Base-by-base conservation (phyloP, 805 yeast genomes). In the Wickerhamiella australiensis region DNA sequence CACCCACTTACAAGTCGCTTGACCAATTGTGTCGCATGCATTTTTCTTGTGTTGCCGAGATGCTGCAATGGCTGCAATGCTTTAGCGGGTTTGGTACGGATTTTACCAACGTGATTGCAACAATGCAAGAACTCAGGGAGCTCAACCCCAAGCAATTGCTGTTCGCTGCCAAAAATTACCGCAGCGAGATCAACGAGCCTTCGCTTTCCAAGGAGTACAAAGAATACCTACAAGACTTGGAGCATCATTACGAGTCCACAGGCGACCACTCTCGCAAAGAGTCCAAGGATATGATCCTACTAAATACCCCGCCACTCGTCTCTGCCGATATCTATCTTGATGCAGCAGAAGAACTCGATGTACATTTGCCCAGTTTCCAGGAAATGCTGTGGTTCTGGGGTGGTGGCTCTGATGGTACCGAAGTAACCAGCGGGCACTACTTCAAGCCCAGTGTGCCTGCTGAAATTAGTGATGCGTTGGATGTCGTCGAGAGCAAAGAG, bases 31-130 rank as follows among this genome's bases (percentile, higher is more conserved):
- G 92, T 0, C 77, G 76, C 36, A 66, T 68, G 20, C 86, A 84
- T 55, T 68, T 88, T 47, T 76, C 75, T 52, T 87, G 95, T 0
- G 70, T 83, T 0, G 75, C 82, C 47, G 88, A 90, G 63, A 65
- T 90, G 25, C 68, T 90, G 50, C 96, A 90, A 63, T 90, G 95
- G 90, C 67, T 88, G 46, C 97, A 88, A 63, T 82, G 90, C 40
- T 77, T 86, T 63, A 77, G 94, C 0, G 77, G 82, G 12, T 67
- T 88, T 42, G 73, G 73, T 15, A 79, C 77, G 52, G 74, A 69
- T 52, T 65, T 63, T 54, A 62, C 67, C 27, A 65, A 63, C 29
- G 66, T 70, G 12, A 56, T 63, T 13, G 67, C 68, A 5, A 48
- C 55, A 5, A 53, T 71, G 26, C 82, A 79, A 50, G 87, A 80